phyloP scores from a whole-genome alignment of 108 stramenopile species.

The Cyclotella atomus region DNA sequence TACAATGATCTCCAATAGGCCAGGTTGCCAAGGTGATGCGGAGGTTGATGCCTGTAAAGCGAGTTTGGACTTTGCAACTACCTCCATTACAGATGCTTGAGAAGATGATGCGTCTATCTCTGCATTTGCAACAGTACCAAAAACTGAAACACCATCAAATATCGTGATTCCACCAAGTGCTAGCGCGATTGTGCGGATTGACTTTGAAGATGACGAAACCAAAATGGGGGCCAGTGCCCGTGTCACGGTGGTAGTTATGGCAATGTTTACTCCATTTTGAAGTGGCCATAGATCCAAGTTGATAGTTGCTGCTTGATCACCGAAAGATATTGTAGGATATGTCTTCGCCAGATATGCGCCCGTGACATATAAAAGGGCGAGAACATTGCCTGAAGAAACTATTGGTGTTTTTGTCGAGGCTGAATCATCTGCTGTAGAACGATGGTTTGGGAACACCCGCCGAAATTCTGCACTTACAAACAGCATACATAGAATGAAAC shows the following conservation, averaged over 20 bases:
- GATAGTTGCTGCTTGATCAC: not conserved
- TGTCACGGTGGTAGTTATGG: slow-evolving; percentile 56
- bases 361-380: slow-evolving; percentile 24
- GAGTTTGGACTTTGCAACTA: slow-evolving; percentile 17
- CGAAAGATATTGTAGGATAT: slow-evolving; percentile 22
- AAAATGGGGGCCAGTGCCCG: slow-evolving; percentile 47
- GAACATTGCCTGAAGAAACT: slow-evolving; percentile 21
- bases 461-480: slow-evolving; percentile 39
- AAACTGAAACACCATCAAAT: slow-evolving; percentile 34
- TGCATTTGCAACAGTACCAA: slow-evolving; percentile 40
- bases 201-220: slow-evolving; percentile 19
- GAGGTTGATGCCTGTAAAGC: not conserved
- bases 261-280: slow-evolving; percentile 62
- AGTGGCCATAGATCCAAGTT: slow-evolving; percentile 48
- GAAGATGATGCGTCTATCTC: not conserved
- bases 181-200: slow-evolving; percentile 26
- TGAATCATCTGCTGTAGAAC: not conserved
- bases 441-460: slow-evolving; percentile 1
- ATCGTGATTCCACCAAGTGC: slow-evolving; percentile 29
- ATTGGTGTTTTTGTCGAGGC: not conserved
- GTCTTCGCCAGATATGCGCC: slow-evolving; percentile 38
- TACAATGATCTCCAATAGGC: slow-evolving; percentile 49
- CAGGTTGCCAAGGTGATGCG: slow-evolving; percentile 52
- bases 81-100: slow-evolving; percentile 13
- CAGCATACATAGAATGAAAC: slow-evolving; percentile 23